Base-by-base conservation (phyloP, 1,139 yeast species). In the Suhomyces bolitotheri region DNA sequence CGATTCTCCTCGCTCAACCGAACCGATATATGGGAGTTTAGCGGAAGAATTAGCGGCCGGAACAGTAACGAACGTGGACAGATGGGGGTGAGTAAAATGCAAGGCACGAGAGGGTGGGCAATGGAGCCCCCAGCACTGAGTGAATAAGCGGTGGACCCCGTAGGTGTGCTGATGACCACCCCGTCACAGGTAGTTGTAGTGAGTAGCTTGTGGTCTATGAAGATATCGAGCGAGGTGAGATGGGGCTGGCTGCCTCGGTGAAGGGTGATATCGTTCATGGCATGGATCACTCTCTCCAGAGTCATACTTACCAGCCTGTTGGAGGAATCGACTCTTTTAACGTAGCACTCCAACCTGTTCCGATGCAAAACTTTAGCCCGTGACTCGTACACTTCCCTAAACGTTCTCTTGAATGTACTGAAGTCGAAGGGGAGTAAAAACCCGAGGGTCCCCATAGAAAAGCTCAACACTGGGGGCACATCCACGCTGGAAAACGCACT, bases 181-280 rank as follows among this genome's bases (percentile, higher is more conserved):
- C 97, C 97, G 58, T 90, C 97, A 0, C 95, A 96, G 0, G 90
- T 85, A 7, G 96, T 89, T 36, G 92, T 78, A 8, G 98, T 90
- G 39, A 90, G 67, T 51, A 82, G 83, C 53, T 84, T 82, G 22
- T 84, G 86, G 56, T 89, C 94, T 17, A 89, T 82, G 47, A 71
- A 79, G 12, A 90, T 82, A 49, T 90, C 96, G 39, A 90, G 66
- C 37, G 87, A 79, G 2, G 94, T 81, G 46, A 90, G 71, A 55
- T 87, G 92, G 1, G 97, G 96, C 33, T 87, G 80, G 31, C 84
- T 79, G 21, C 97, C 97, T 35, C 98, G 69, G 53, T 90, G 97
- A 33, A 90, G 64, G 25, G 84, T 83, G 15, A 90, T 78, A 55
- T 90, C 98, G 60, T 90, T 90, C 92, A 90, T 84, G 2, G 96